A percentile compares a stretch with the other conserved stretches of the same genome.
These are phyloP conservation scores for Arthrinium puccinioides DNA, from an alignment of 2,329 filamentous ascomycete species.

Conservation along the genomic window DNA sequence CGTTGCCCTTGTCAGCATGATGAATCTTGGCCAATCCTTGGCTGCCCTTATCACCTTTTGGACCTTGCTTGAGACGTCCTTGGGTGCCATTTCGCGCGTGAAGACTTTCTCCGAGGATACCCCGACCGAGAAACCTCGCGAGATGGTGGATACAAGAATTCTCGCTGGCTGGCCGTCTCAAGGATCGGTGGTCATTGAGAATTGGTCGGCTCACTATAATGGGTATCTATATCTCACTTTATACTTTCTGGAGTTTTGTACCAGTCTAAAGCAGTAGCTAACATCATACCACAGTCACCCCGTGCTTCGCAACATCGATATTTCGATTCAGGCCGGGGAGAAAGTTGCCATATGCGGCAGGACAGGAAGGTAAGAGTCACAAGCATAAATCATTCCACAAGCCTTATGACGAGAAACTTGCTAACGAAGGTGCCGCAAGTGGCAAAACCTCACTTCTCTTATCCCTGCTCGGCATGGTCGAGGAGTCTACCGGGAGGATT, in stretches of 20 bases:
- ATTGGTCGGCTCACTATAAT: constrained; percentile 4
- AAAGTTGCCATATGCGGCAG: constrained; percentile 2
- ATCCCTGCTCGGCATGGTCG: background rate
- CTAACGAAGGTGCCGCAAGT: constrained; percentile 3
- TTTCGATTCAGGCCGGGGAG: constrained; percentile 1
- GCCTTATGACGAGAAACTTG: constrained; percentile 4
- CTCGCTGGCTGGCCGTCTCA: background rate
- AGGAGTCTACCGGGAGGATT: background rate
- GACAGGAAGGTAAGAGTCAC: constrained; percentile 3
- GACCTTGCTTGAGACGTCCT: constrained; percentile 3
- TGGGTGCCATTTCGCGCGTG: constrained; percentile 1
- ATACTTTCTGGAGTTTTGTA: constrained; percentile 1
- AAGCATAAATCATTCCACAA: constrained; percentile 3
- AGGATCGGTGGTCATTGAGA: constrained; percentile 1
- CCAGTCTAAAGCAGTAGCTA: background rate
- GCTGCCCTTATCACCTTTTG: constrained; percentile 1
- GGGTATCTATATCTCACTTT: constrained; percentile 2
- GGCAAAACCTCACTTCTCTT: constrained; percentile 1
- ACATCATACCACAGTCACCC: constrained; percentile 1
- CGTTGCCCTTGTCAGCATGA: constrained; percentile 1
- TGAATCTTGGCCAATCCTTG: constrained; percentile 1
- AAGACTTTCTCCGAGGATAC: background rate
- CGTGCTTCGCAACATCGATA: constrained; percentile 1
- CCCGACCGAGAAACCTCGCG: constrained; percentile 3
- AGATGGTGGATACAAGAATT: constrained; percentile 3